phyloP scores from a whole-genome alignment of 2,329 filamentous ascomycete species.

The Sporothrix euskadiensis region DNA sequence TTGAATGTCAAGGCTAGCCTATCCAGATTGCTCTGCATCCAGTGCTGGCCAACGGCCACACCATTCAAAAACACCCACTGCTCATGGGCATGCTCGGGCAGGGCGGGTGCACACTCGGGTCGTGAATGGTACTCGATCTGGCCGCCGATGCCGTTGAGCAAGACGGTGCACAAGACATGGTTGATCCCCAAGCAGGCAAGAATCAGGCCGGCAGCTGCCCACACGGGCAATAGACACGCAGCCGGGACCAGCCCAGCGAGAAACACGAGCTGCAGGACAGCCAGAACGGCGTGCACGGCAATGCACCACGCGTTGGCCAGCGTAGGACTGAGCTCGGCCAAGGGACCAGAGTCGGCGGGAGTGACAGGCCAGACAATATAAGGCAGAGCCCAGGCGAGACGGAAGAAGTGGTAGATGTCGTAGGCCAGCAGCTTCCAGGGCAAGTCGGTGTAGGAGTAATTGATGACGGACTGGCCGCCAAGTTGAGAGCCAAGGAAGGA shows the following conservation, averaged over 20 bases:
- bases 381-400: conserved; percentile 57
- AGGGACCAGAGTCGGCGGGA: conserved; percentile 52
- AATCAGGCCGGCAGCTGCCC: conserved; percentile 46
- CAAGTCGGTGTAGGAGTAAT: conserved; percentile 61
- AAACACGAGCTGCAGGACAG: conserved; percentile 61
- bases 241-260: conserved; percentile 60
- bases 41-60: conserved; percentile 64
- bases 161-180: conserved; percentile 48
- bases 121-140: conserved; percentile 54
- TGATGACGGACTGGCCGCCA: conserved; percentile 58
- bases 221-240: conserved; percentile 51
- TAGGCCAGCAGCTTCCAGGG: conserved; percentile 53
- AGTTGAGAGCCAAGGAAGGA: conserved; percentile 61
- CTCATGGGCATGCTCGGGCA: conserved; percentile 59
- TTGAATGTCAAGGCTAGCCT: conserved; percentile 71
- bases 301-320: conserved; percentile 58
- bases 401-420: conserved; percentile 58
- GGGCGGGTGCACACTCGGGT: conserved; percentile 51
- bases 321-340: conserved; percentile 66
- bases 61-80: conserved; percentile 83
- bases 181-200: conserved; percentile 53
- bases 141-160: conserved; percentile 56
- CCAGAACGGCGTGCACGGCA: conserved; percentile 58
- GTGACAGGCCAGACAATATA: conserved; percentile 61
- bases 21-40: conserved; percentile 70